Base-by-base conservation (phyloP, 2,329 filamentous ascomycete species). In the Fusarium nanum region DNA sequence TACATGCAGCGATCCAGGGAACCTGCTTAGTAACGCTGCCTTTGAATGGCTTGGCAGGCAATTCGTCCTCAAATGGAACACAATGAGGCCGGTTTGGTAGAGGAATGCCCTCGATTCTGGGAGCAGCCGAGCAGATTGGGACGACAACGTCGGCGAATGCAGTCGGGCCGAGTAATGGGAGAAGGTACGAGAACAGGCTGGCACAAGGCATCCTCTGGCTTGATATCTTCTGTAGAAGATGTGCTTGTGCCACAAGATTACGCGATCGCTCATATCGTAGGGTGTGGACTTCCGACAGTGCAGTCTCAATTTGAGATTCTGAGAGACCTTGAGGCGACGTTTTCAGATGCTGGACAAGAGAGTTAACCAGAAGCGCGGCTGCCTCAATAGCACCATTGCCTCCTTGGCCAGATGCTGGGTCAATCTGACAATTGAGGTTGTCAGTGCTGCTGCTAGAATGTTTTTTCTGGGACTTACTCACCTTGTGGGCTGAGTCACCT, bases 341-440 rank as follows among this genome's bases (percentile, higher is more conserved):
- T 6, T 37, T 18, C 32, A 37, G 32, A 18, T 18, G 16, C 32
- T 37, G 16, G 10, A 60, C 56, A 2, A 60, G 25, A 6, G 23
- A 30, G 6, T 56, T 56, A 2, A 52, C 56, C 12, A 56, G 13
- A 8, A 56, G 18, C 6, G 56, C 50, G 7, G 12, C 56, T 10
- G 40, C 56, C 18, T 56, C 56, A 8, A 59, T 30, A n/a, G 56
- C 56, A 13, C 40, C 56, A 14, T 59, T 59, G 7, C 56, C 56
- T 3, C 56, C 50, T 40, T 56, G 52, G 6, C 57, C 57, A 1
- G 41, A 52, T 9, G 56, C 52, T 5, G 57, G 50, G 25, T 60
- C 50, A 2, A 60, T 47, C 57, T 59, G 12, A 8, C 1, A n/a
- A 20, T 7, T 55, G 5, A 55, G 18, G 5, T 8, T 0, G 9